Conservation (phyloP, 441 rosid species). For the Geranium incanum region DNA sequence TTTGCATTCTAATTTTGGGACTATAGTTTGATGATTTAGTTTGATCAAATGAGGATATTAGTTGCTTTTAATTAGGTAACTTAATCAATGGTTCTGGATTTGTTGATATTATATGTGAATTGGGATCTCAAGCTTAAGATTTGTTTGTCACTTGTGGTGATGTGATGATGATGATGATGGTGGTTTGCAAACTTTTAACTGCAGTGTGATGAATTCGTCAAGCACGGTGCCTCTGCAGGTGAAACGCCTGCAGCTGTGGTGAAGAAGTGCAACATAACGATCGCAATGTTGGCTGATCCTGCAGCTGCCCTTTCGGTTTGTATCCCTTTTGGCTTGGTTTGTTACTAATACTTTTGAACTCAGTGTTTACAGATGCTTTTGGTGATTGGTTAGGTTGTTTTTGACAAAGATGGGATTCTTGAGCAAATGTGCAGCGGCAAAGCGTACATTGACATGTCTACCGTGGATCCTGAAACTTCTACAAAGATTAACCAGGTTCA, state of each 20-base stretch:
- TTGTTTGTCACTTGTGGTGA: not conserved
- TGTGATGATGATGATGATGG: not conserved
- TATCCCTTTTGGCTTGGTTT: slow-evolving; percentile 8
- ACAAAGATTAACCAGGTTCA: slow-evolving; percentile 61
- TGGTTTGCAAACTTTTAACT: slow-evolving; percentile 6
- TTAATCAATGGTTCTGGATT: not conserved
- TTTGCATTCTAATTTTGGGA: not conserved
- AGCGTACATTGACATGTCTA: slow-evolving; percentile 90
- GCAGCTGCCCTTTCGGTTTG: slow-evolving; percentile 72
- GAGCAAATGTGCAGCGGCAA: slow-evolving; percentile 66
- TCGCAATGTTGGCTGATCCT: slow-evolving; percentile 91
- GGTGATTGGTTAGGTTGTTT: slow-evolving; percentile 58
- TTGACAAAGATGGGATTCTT: slow-evolving; percentile 75
- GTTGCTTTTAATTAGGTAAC: not conserved
- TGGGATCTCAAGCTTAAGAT: not conserved
- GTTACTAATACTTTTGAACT: not conserved
- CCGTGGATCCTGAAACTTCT: slow-evolving; percentile 88
- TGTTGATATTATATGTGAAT: not conserved
- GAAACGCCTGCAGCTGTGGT: slow-evolving; percentile 76
- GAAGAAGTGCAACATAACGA: slow-evolving; percentile 74
- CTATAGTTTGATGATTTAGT: not conserved
- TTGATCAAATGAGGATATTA: not conserved
- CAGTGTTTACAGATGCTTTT: not conserved
- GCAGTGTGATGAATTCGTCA: slow-evolving; percentile 81
- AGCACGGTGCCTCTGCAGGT: slow-evolving; percentile 68